A percentile compares a stretch with the other conserved stretches of the same genome.
Evolutionary conservation across 306 rosid species (phyloP).

Genomic region (Fragaria vesca): DNA sequence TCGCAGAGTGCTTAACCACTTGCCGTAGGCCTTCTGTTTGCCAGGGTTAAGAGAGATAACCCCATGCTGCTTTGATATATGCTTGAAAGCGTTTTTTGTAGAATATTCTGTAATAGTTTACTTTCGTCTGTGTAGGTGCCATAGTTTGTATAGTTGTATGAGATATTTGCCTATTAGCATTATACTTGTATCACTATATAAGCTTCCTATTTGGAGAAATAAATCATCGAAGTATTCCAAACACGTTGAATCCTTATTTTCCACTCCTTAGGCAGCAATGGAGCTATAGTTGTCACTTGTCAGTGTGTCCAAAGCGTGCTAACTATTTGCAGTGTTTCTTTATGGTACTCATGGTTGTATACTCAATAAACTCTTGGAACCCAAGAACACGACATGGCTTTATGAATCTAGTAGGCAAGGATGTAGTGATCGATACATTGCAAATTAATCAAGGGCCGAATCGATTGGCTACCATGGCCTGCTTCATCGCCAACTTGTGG

Average conservation of each 20-base stretch:
- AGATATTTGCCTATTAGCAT: too few species aligned
- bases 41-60: too few species aligned
- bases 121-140: too few species aligned
- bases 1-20: background rate
- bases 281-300: background rate
- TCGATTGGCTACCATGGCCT: constrained; percentile 1
- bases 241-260: too few species aligned
- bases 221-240: too few species aligned
- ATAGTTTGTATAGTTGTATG: too few species aligned
- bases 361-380: background rate
- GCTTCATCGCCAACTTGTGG: background rate
- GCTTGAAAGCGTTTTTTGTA: background rate
- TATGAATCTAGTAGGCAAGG: background rate
- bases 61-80: background rate
- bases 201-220: too few species aligned
- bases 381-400: background rate
- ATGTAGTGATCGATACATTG: too few species aligned
- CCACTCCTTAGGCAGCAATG: background rate
- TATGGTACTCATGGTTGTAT: background rate
- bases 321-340: background rate
- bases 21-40: background rate
- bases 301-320: background rate
- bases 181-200: too few species aligned
- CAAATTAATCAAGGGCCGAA: background rate
- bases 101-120: too few species aligned